Evolutionary conservation across 805 yeast genomes (phyloP).

Genomic region (Lachancea fermentati): DNA sequence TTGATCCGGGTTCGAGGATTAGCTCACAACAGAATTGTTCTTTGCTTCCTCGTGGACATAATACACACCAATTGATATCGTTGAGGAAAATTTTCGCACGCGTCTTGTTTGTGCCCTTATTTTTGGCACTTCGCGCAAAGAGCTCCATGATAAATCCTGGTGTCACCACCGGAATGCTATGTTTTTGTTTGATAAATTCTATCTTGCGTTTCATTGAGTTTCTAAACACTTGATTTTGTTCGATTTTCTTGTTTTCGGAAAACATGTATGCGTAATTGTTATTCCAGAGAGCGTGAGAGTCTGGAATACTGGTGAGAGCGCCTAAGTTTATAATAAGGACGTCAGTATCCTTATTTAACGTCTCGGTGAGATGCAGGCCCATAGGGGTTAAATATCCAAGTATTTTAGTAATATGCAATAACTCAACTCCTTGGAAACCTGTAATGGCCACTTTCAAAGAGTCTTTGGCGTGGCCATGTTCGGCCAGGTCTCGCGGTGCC

Average conservation of each 20-base stretch:
- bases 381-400: slow-evolving; percentile 43
- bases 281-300: slow-evolving; percentile 24
- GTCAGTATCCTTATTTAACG: slow-evolving; percentile 28
- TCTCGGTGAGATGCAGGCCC: slow-evolving; percentile 24
- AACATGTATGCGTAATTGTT: slow-evolving; percentile 29
- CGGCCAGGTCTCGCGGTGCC: slow-evolving; percentile 17
- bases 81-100: slow-evolving; percentile 17
- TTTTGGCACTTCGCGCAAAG: slow-evolving; percentile 13
- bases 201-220: slow-evolving; percentile 32
- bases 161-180: slow-evolving; percentile 29
- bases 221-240: slow-evolving; percentile 23
- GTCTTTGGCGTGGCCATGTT: slow-evolving; percentile 5
- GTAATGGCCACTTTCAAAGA: slow-evolving; percentile 44
- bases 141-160: slow-evolving; percentile 29
- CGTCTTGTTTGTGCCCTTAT: background rate
- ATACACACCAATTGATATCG: slow-evolving; percentile 31
- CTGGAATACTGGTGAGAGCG: slow-evolving; percentile 24
- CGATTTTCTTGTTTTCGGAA: slow-evolving; percentile 10
- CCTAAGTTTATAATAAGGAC: slow-evolving; percentile 27
- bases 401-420: slow-evolving; percentile 63
- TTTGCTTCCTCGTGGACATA: slow-evolving; percentile 27
- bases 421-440: slow-evolving; percentile 75
- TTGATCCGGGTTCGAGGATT: background rate
- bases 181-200: slow-evolving; percentile 27
- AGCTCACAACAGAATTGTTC: slow-evolving; percentile 20